Evolutionary conservation across 495 filamentous ascomycete genomes (phyloP), one percentile per base, ranked within the genome.

Genomic region (Aspergillus diversus): DNA sequence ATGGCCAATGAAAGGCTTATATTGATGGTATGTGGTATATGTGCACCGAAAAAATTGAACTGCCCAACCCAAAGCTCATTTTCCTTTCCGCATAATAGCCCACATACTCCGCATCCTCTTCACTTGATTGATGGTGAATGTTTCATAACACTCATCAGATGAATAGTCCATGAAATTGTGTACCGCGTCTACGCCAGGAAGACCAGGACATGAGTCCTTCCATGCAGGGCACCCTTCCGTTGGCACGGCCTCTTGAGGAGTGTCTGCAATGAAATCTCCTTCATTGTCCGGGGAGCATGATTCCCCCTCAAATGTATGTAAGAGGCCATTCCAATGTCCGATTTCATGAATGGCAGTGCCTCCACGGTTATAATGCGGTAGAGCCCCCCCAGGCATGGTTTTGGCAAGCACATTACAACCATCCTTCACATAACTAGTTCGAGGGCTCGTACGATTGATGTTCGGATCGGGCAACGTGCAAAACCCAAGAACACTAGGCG

Each of bases 111-210:
- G 66, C 79, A 84, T 83, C 46, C 82, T 71, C 48, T 66, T 57
- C 11, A 65, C 68, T 68, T 84, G 82, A 33, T 73, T 75, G 0
- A 72, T 63, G 0, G 80, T 81, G 48, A 84, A 84, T 1, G 55
- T 67, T 55, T 77, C 79, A 63, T 84, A 84, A 55, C 83, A 85
- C 16, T 73, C 81, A 72, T 85, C 83, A 39, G 76, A 81, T 4
- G 77, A 80, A 65, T 85, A 85, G 63, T 85, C 83, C 83, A 85
- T 85, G 58, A 79, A 87, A 60, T 86, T 82, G 37, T 78, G 73
- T 16, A 87, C 76, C 5, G 77, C 73, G 69, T 86, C 84, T 34
- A 74, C 12, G 0, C 81, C 81, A n/a, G 77, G 72, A 1, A 57
- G 66, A 57, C 72, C 66, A 1, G 80, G 78, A 64, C 84, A 87